These are phyloP conservation scores for Mycena maculata DNA, from an alignment of 768 basidiomycete genomes.

Conservation along the genomic window DNA sequence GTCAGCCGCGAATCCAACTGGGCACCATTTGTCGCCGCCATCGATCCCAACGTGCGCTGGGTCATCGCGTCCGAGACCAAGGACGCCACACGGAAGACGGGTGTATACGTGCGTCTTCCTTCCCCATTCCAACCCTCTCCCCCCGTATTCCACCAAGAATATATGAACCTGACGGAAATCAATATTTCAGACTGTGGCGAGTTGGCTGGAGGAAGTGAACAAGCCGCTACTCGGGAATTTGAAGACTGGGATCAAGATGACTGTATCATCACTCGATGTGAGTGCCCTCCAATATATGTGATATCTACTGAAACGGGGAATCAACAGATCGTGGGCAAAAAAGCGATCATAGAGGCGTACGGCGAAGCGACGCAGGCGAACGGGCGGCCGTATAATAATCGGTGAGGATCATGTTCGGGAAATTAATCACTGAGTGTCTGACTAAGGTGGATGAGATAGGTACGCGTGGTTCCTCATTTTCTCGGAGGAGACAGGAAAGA, in stretches of 20 bases:
- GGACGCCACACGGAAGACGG: background rate
- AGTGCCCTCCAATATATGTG: background rate
- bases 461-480: constrained; percentile 13
- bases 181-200: background rate
- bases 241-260: background rate
- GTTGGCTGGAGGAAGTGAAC: constrained; percentile 4
- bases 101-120: constrained; percentile 10
- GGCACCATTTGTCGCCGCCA: background rate
- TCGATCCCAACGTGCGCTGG: constrained; percentile 18
- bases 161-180: no score
- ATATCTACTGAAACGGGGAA: background rate
- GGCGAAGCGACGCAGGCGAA: constrained; percentile 8
- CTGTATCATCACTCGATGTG: background rate
- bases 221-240: background rate
- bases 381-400: constrained; percentile 14
- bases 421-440: background rate
- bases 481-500: constrained; percentile 19
- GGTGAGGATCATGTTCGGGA: background rate
- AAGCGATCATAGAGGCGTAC: constrained; percentile 5
- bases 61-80: constrained; percentile 8
- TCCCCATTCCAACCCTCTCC: background rate
- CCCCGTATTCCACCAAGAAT: no score
- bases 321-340: constrained; percentile 19
- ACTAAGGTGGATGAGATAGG: background rate
- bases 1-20: background rate